Base-by-base conservation (phyloP, 2,329 filamentous ascomycete genomes). In the Fusarium sp. region DNA sequence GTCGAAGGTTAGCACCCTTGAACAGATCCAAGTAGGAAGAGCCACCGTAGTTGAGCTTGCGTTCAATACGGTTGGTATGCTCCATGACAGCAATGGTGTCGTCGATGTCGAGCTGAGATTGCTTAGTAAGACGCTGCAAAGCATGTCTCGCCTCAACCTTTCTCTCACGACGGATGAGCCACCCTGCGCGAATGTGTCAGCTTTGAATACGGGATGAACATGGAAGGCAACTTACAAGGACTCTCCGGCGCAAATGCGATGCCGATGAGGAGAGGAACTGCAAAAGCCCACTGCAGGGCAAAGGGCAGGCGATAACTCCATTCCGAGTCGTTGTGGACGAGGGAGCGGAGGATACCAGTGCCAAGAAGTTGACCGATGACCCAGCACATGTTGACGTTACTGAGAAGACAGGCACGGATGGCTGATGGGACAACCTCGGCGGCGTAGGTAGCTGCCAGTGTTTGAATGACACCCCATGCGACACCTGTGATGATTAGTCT, bases 311-410 rank as follows among this genome's bases (percentile, higher is more conserved):
- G 59, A 19, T 67, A 70, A 1, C 58, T 60, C 67, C 67, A 70
- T 39, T 82, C 65, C 3, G 74, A 73, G 0, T 66, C 62, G 3
- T 72, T 66, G 26, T 73, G 52, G 6, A 79, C 52, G 2, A 82
- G 70, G 1, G 66, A 74, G 14, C 76, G 71, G 1, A 80, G 71
- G 1, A 81, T 76, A 0, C 76, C 78, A 0, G 77, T 74, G 0
- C 73, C 74, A 6, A 80, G 68, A 11, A 83, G 67, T 56, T 82
- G 79, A 2, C 81, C 81, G 13, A 81, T 76, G 7, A 79, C 75
- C 75, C 79, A 82, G 53, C 80, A 82, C 57, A 82, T 70, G 50
- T 83, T 83, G 45, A 78, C 74, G 51, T 80, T 79, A 3, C 74
- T 76, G 0, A 79, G 78, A 1, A 83, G 69, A 40, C 79, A 81